phyloP scores from a whole-genome alignment of 371 early-diverging fungal species.

The Capillidium rhysosporum region DNA sequence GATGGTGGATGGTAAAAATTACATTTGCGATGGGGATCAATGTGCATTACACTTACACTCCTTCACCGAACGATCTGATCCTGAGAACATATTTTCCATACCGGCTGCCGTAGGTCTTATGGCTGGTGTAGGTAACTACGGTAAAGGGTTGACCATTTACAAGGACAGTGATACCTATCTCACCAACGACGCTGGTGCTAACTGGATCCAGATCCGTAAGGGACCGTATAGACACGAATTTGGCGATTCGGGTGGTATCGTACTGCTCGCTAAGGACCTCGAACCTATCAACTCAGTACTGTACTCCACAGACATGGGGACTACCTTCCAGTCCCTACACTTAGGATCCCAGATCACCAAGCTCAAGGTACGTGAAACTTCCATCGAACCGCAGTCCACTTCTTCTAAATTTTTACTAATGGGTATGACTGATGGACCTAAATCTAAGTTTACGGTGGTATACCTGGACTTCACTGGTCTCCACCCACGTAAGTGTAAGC shows the following conservation, averaged over 20 bases:
- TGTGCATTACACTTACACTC: slow-evolving; percentile 62
- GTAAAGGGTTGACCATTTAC: slow-evolving; percentile 34
- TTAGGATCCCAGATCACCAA: slow-evolving; percentile 25
- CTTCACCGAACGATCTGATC: slow-evolving; percentile 55
- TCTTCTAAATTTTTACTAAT: slow-evolving; percentile 47
- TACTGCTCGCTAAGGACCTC: slow-evolving; percentile 50
- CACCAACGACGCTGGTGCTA: slow-evolving; percentile 64
- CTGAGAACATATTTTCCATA: slow-evolving; percentile 52
- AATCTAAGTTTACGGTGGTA: slow-evolving; percentile 25
- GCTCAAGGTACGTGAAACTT: slow-evolving; percentile 34
- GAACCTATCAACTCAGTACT: slow-evolving; percentile 42
- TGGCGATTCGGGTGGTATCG: slow-evolving; percentile 66
- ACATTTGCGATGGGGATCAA: slow-evolving; percentile 13
- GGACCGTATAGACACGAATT: slow-evolving; percentile 67
- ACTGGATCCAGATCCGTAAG: slow-evolving; percentile 45
- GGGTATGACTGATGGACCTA: slow-evolving; percentile 19
- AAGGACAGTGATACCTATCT: slow-evolving; percentile 58
- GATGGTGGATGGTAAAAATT: slow-evolving; percentile 23
- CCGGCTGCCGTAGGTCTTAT: slow-evolving; percentile 69
- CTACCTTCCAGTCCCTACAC: slow-evolving; percentile 28
- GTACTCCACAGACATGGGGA: slow-evolving; percentile 37
- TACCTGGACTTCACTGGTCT: slow-evolving; percentile 58
- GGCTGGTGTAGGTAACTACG: slow-evolving; percentile 87
- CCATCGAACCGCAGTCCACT: slow-evolving; percentile 48
- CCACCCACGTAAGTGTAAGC: slow-evolving; percentile 35